Evolutionary conservation across 2,329 filamentous ascomycete species (phyloP), one percentile per base, ranked within the genome.

Genomic region (Aspergillus ruber): DNA sequence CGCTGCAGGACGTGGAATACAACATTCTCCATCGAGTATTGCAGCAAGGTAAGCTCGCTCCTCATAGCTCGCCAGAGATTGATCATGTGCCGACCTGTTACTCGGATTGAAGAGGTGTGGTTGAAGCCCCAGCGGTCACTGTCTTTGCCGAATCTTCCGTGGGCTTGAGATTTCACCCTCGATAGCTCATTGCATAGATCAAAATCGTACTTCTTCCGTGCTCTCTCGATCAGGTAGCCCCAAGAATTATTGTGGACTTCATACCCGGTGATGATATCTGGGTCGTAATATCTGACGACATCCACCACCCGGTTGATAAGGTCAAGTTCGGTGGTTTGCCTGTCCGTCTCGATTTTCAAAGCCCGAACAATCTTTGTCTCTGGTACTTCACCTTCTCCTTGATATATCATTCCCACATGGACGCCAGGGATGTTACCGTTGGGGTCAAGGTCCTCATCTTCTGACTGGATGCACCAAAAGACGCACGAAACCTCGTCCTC

Each of bases 61-160:
- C 89, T 81, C 90, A 98, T 96, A 0, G 90, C 90, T 58, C 91
- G 81, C 90, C 93, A 97, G 41, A 97, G 86, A 57, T 97, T 97
- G 72, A 98, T 90, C 77, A 95, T 89, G 63, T 97, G 91, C 51
- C 93, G 80, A 4, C 93, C 93, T 0, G 90, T 96, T n/a, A 98
- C 81, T 48, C 84, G 83, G 56, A 97, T 90, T 2, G 88, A 91
- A 2, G 90, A 95, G 0, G 90, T 94, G 46, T 90, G 90, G 53
- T 89, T 93, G 72, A 95, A 95, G 0, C 90, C 91, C 91, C 91
- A 97, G 54, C 82, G 80, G 65, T 96, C 90, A 43, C 82, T 83
- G 20, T 95, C 88, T 65, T 88, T 95, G 17, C 88, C 88, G 60
- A 90, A 90, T 46, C 85, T 81, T 2, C 89, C 88, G 63, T 90